Percentiles rank a stretch among this genome's conserved stretches.
These are phyloP conservation scores for Pichia membranifaciens DNA, from an alignment of 805 yeast species.

Conservation along the genomic window DNA sequence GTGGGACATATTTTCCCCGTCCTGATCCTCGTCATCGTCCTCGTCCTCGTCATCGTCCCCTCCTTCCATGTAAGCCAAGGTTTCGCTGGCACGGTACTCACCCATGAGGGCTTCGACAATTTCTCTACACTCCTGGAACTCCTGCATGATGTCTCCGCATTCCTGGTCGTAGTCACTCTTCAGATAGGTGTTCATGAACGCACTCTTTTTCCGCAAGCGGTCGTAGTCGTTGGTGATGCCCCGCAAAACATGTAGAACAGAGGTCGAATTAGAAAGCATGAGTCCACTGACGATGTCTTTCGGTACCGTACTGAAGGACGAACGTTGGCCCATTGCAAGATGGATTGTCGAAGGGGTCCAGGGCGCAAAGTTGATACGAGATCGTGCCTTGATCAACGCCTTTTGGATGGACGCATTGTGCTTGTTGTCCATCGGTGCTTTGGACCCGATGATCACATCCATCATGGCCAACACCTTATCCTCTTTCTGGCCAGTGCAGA, in stretches of 20 bases:
- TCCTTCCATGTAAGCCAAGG: constrained; percentile 42
- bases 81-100: constrained; percentile 41
- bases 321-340: constrained; percentile 66
- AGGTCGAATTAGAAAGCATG: constrained; percentile 77
- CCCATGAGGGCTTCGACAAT: constrained; percentile 37
- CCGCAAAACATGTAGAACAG: constrained; percentile 59
- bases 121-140: constrained; percentile 44
- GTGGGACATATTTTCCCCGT: background rate
- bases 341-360: constrained; percentile 81
- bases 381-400: constrained; percentile 50
- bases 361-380: constrained; percentile 70
- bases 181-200: constrained; percentile 75
- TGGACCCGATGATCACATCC: constrained; percentile 60
- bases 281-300: constrained; percentile 62
- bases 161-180: constrained; percentile 40
- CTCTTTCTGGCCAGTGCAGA: constrained; percentile 37
- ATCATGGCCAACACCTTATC: constrained; percentile 56
- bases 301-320: constrained; percentile 43
- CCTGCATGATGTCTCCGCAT: constrained; percentile 42
- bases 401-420: constrained; percentile 42
- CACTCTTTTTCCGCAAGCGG: constrained; percentile 68
- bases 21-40: background rate
- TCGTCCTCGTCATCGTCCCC: constrained; percentile 26
- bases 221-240: constrained; percentile 75
- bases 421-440: background rate